These are phyloP conservation scores for Trichoderma sp. DNA, from an alignment of 2,329 filamentous ascomycete genomes.

Conservation along the genomic window DNA sequence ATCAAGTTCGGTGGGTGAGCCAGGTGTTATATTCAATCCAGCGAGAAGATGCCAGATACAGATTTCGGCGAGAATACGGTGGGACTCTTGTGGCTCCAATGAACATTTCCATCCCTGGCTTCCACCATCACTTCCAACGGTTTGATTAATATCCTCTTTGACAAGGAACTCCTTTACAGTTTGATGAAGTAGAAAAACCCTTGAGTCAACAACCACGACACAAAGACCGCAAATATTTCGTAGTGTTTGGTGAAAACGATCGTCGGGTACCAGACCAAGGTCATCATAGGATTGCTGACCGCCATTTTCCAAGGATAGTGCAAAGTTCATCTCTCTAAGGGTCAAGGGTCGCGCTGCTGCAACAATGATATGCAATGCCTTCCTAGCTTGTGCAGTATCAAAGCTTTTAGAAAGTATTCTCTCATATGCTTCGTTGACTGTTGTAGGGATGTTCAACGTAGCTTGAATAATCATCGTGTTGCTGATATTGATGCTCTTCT, in stretches of 20 bases:
- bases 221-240: conserved; percentile 39
- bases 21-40: conserved; percentile 4
- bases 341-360: conserved; percentile 32
- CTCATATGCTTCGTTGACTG: conserved; percentile 33
- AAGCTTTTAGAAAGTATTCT: conserved; percentile 31
- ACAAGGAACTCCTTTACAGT: conserved; percentile 32
- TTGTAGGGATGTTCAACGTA: conserved; percentile 28
- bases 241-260: conserved; percentile 25
- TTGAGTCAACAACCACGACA: conserved; percentile 27
- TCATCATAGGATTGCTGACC: conserved; percentile 19
- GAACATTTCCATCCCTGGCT: conserved; percentile 26
- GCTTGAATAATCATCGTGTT: conserved; percentile 16
- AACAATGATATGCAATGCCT: conserved; percentile 32
- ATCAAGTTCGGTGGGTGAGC: background rate
- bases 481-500: conserved; percentile 21
- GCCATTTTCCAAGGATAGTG: conserved; percentile 24
- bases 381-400: conserved; percentile 24
- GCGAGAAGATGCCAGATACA: conserved; percentile 24
- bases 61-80: conserved; percentile 27
- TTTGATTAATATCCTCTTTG: background rate
- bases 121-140: background rate
- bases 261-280: conserved; percentile 11
- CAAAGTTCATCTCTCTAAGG: conserved; percentile 30
- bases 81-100: conserved; percentile 22
- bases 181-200: conserved; percentile 32